Conservation (phyloP, 2,329 filamentous ascomycete genomes). For the Aspergillus texensis region DNA sequence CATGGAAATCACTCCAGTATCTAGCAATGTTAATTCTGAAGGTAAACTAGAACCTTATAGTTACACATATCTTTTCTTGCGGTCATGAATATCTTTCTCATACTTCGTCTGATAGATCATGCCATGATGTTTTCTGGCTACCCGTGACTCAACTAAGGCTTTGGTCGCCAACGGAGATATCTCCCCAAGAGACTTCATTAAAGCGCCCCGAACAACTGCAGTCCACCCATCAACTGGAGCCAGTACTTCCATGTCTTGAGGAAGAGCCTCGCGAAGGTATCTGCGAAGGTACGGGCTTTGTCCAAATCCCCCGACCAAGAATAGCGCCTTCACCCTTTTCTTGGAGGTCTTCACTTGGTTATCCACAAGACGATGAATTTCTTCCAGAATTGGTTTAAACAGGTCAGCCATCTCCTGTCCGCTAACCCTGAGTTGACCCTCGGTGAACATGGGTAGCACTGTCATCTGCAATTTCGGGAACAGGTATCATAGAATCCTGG, state of each 20-base stretch:
- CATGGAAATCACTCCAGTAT: constrained; percentile 14
- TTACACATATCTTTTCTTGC: constrained; percentile 17
- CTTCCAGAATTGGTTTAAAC: constrained; percentile 25
- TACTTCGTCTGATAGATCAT: constrained; percentile 6
- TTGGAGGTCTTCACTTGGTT: constrained; percentile 56
- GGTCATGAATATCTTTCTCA: constrained; percentile 13
- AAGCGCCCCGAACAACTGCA: constrained; percentile 28
- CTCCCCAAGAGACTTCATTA: constrained; percentile 21
- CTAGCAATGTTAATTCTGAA: constrained; percentile 11
- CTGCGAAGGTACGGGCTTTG: constrained; percentile 29
- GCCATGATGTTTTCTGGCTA: constrained; percentile 29
- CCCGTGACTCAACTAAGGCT: constrained; percentile 22
- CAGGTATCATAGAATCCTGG: constrained; percentile 25
- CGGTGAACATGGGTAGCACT: constrained; percentile 21
- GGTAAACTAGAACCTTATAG: background rate
- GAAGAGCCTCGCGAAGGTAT: constrained; percentile 17
- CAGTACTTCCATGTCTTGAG: constrained; percentile 21
- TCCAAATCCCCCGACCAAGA: constrained; percentile 35
- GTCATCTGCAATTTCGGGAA: constrained; percentile 26
- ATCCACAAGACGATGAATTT: constrained; percentile 23
- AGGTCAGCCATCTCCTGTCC: constrained; percentile 22
- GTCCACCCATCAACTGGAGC: constrained; percentile 30
- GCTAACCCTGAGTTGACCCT: constrained; percentile 23
- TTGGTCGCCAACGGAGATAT: constrained; percentile 4
- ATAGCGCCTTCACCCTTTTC: constrained; percentile 57